Evolutionary conservation across 75 land plant genomes (phyloP).

Genomic region (Cryptomeria japonica): DNA sequence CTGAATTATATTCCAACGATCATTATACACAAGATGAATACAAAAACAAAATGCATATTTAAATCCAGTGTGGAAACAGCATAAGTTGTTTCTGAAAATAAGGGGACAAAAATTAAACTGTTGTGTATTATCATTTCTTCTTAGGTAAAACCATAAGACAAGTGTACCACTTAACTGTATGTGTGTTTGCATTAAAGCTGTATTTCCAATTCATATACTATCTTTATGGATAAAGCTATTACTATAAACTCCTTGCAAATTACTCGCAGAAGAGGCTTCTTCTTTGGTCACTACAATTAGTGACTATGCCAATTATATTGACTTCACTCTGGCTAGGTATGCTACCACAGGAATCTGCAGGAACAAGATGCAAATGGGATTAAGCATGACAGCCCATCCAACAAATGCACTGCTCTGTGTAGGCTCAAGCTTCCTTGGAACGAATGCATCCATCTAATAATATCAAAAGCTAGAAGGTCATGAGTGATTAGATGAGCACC

Average conservation of each 20-base stretch:
- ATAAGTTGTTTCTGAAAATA: neutral
- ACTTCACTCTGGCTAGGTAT: too few relatives aligned
- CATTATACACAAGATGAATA: neutral
- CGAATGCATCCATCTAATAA: too few relatives aligned
- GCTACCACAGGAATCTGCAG: too few relatives aligned
- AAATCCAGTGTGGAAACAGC: neutral
- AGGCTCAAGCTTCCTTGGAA: too few relatives aligned
- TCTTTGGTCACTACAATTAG: neutral
- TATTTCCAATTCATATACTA: neutral
- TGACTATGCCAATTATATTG: neutral
- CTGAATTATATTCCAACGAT: neutral
- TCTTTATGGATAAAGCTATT: neutral
- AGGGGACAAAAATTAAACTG: neutral
- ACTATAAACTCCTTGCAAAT: neutral
- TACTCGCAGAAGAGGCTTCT: neutral
- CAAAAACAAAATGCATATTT: neutral
- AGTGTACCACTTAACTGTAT: neutral
- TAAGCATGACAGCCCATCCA: too few relatives aligned
- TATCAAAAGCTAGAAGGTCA: too few relatives aligned
- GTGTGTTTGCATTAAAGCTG: neutral
- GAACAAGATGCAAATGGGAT: too few relatives aligned
- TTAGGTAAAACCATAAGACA: neutral
- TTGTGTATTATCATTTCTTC: neutral
- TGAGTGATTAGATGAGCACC: too few relatives aligned
- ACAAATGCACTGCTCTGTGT: too few relatives aligned